Base-by-base conservation (phyloP, 306 rosid species). In the Notholithocarpus densiflorus region DNA sequence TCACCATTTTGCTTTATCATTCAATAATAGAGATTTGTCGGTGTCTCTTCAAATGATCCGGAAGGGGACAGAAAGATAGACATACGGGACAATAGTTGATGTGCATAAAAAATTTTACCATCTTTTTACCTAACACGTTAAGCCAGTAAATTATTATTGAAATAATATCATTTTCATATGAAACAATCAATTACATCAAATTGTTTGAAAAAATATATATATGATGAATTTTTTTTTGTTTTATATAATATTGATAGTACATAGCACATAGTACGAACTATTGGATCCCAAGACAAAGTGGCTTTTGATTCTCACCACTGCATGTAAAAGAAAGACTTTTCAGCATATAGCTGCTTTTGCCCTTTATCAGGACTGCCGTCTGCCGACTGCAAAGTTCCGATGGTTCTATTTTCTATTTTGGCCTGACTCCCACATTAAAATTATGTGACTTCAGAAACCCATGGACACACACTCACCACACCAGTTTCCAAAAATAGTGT, bases 391-490 rank as follows among this genome's bases (percentile, higher is more conserved):
- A 80, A 74, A 76, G 76, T 48, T 20, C 32, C 61, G 26, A 48
- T 26, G 31, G 75, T 83, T 61, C 77, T 72, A 37, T 77, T 82
- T 69, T 57, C 77, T 32, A 23, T 68, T 64, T 56, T 54, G 75
- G 57, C 70, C 84, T 54, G 72, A 56, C 65, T 23, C 69, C 17
- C 40, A 69, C 75, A 15, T 76, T 76, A 77, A 80, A 40, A 40
- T 40, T 40, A 74, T 61, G 73, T 56, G 76, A 76, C 71, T 73
- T 78, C 91, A 84, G 84, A 86, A 86, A 86, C 55, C 82, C 85
- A 75, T 71, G 87, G 68, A 68, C 65, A 68, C 71, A 60, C 43
- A 53, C 6, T 45, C 32, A 21, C 34, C 78, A 27, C 62, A 23
- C 68, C 82, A 81, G 55, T 79, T 74, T 81, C 73, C 77, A 78